These are phyloP conservation scores for Coemansia sp. DNA, from an alignment of 192 early-diverging fungal species.

Conservation along the genomic window DNA sequence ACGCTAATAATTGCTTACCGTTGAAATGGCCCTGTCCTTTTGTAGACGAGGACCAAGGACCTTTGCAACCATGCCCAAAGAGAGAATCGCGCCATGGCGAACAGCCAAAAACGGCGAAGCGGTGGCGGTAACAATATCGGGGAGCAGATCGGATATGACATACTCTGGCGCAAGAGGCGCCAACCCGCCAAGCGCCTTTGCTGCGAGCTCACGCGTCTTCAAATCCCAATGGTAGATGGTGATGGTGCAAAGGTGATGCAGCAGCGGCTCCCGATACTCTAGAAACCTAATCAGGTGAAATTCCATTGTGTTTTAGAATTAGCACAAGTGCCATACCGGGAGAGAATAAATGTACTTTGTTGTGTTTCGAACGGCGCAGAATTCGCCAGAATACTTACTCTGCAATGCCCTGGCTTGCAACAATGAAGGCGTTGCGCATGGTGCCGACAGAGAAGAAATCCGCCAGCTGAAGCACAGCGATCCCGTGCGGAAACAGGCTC, in stretches of 20 bases:
- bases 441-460: slow-evolving; percentile 94
- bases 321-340: background rate
- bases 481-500: slow-evolving; percentile 90
- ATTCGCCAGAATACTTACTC: slow-evolving; percentile 22
- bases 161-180: slow-evolving; percentile 60
- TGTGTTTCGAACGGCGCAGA: background rate
- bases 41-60: slow-evolving; percentile 21
- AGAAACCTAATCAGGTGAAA: slow-evolving; percentile 54
- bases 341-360: background rate
- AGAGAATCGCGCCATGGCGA: slow-evolving; percentile 50
- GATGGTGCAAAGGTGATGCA: slow-evolving; percentile 66
- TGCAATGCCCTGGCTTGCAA: slow-evolving; percentile 71
- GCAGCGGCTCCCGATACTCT: slow-evolving; percentile 73
- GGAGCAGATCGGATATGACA: slow-evolving; percentile 57
- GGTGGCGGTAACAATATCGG: slow-evolving; percentile 52
- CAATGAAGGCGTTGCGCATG: slow-evolving; percentile 69
- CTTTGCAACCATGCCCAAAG: slow-evolving; percentile 36
- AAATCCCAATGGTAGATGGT: slow-evolving; percentile 88
- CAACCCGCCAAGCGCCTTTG: slow-evolving; percentile 68
- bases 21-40: slow-evolving; percentile 6
- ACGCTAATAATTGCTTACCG: slow-evolving; percentile 18
- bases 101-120: slow-evolving; percentile 50
- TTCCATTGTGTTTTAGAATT: too few relatives aligned
- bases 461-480: slow-evolving; percentile 83
- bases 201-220: slow-evolving; percentile 72